These are phyloP conservation scores for Apocynum venetum DNA, from an alignment of 257 asterid species.

Conservation along the genomic window DNA sequence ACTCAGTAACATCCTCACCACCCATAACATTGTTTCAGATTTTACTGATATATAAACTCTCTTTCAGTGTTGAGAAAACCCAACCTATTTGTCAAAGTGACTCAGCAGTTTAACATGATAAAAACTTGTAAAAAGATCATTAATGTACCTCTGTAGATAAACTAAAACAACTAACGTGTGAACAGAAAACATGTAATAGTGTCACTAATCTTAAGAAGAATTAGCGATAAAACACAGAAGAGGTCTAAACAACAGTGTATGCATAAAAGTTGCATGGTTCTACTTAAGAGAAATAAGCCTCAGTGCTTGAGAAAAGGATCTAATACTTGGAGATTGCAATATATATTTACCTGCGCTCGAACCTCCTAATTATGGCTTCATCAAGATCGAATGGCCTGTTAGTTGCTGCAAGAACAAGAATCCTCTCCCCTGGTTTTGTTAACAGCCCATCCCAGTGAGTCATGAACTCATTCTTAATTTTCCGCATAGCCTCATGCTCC, in stretches of 20 bases:
- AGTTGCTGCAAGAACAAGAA: conserved; percentile 98
- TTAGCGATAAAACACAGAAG: neutral
- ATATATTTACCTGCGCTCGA: conserved; percentile 80
- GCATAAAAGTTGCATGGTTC: neutral
- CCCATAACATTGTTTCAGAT: neutral
- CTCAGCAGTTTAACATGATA: neutral
- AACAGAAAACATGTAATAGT: neutral
- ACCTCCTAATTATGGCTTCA: conserved; percentile 96
- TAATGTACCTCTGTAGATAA: neutral
- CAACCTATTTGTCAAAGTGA: neutral
- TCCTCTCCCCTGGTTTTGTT: conserved; percentile 84
- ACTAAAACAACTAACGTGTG: neutral
- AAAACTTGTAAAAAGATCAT: neutral
- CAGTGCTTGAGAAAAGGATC: neutral
- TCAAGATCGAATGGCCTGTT: conserved; percentile 98
- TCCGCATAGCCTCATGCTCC: conserved; percentile 98
- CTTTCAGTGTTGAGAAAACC: neutral
- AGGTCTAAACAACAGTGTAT: neutral
- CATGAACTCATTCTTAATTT: conserved; percentile 94
- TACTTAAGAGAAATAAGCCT: neutral
- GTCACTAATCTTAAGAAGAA: conserved; percentile 6
- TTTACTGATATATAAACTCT: neutral
- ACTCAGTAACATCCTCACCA: conserved; percentile 17
- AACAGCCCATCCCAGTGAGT: conserved; percentile 93
- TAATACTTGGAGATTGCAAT: neutral